Base-by-base conservation (phyloP, 2,329 filamentous ascomycete species). In the Cladorrhinum sp. region DNA sequence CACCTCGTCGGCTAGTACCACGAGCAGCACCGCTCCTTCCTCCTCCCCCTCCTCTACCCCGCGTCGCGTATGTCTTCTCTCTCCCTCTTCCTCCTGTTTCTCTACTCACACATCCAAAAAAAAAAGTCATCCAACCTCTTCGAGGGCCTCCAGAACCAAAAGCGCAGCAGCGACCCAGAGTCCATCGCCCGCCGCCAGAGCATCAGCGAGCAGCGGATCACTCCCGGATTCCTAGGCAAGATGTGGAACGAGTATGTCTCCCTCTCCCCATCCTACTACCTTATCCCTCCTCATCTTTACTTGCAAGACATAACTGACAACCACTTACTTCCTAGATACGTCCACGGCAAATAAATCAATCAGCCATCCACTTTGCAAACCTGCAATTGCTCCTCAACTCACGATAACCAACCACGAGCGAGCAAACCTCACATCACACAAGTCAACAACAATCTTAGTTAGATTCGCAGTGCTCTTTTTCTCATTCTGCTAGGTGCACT, bases 241-340 rank as follows among this genome's bases (percentile, higher is more conserved):
- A 78, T 85, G 74, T 86, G 84, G 80, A 77, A 84, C 66, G 84
- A 79, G 83, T 86, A 72, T 57, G 80, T 69, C 12, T 28, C 39
- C 23, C 9, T 24, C 26, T 8, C 16, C 26, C 26, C 20, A 49
- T 20, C 51, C 50, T n/a, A 12, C 46, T 28, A 57, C 59, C 30
- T 52, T 23, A 21, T 14, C 39, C 12, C 16, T 16, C n/a, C 48
- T 23, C 36, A 16, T 18, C 12, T 28, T 26, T 50, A 12, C 7
- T 50, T n/a, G n/a, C n/a, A n/a, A 20, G 16, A 4, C 36, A 42
- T 7, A 21, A 55, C 26, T 18, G 50, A 30, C 50, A 2, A 2
- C 7, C 20, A 8, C 28, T 42, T 12, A 48, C 56, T 14, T 23
- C 16, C 9, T 21, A 57, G 54, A 24, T 57, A 28, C 14, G 54